Evolutionary conservation across 192 early-diverging fungal species (phyloP).

Genomic region (Entrophospora sp.): DNA sequence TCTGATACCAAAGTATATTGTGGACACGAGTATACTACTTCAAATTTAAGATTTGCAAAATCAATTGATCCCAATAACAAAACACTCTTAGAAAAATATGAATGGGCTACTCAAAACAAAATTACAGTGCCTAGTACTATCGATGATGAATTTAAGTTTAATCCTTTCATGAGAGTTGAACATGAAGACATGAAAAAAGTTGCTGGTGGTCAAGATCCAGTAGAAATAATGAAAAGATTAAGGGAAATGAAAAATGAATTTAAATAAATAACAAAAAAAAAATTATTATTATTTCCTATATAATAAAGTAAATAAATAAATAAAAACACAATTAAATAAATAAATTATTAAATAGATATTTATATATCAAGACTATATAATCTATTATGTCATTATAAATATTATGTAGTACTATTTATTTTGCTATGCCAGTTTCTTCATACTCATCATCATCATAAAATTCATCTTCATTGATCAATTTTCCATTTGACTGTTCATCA

Average conservation of each 20-base stretch:
- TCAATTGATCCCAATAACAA: constrained; percentile 71
- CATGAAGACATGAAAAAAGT: constrained; percentile 48
- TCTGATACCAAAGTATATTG: constrained; percentile 79
- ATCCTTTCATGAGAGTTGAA: constrained; percentile 84
- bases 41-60: constrained; percentile 67
- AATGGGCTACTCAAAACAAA: constrained; percentile 35
- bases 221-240: constrained; percentile 67
- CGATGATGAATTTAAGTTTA: constrained; percentile 74
- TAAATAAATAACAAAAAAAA: constrained; percentile 5
- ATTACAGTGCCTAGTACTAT: constrained; percentile 83
- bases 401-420: too few species aligned
- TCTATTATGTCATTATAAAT: too few species aligned
- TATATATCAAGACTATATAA: too few species aligned
- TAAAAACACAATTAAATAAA: too few species aligned
- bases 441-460: too few species aligned
- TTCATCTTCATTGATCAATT: too few species aligned
- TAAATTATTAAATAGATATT: too few species aligned
- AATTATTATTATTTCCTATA: too few species aligned
- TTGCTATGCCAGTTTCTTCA: too few species aligned
- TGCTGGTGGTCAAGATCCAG: constrained; percentile 50
- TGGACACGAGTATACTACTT: constrained; percentile 87
- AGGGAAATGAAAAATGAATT: constrained; percentile 77
- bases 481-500: too few species aligned
- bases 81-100: constrained; percentile 55
- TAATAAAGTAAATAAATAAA: too few species aligned